Conservation (phyloP, 306 rosid species). For the Ammopiptanthus mongolicus region DNA sequence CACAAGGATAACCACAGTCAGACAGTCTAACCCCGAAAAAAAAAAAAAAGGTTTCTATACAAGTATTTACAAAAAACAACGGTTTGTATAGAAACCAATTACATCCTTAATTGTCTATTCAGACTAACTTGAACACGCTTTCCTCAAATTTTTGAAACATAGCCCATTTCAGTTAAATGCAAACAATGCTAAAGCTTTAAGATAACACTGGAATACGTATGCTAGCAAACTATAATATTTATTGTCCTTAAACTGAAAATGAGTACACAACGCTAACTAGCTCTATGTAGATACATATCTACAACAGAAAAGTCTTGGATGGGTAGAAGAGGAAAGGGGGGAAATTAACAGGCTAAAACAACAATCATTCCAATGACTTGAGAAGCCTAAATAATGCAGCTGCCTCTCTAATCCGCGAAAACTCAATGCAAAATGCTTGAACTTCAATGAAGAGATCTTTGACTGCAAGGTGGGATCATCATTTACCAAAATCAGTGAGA, state of each 20-base stretch:
- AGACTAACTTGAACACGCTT: neutral
- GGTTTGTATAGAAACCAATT: neutral
- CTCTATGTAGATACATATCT: conserved; percentile 41
- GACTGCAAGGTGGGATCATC: conserved; percentile 47
- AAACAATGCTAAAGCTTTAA: neutral
- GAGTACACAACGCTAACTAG: conserved; percentile 24
- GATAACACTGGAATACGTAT: neutral
- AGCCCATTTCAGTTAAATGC: neutral
- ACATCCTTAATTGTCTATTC: neutral
- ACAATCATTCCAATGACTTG: conserved; percentile 66
- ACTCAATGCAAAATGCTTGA: conserved; percentile 93
- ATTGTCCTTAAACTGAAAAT: conserved; percentile 22
- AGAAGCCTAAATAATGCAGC: conserved; percentile 88
- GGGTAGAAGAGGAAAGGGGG: neutral
- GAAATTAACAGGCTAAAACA: neutral
- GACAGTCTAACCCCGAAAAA: too few relatives aligned
- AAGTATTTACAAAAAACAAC: too few relatives aligned
- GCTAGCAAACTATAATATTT: conserved; percentile 21
- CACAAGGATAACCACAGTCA: neutral
- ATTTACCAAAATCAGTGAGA: conserved; percentile 18
- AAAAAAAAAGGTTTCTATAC: too few relatives aligned
- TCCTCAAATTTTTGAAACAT: neutral
- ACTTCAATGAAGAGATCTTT: conserved; percentile 91
- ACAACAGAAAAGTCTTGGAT: conserved; percentile 25
- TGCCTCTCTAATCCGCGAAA: conserved; percentile 91